These are phyloP conservation scores for Spinacia oleracea DNA, from an alignment of 179 eudicot genomes.

Conservation along the genomic window DNA sequence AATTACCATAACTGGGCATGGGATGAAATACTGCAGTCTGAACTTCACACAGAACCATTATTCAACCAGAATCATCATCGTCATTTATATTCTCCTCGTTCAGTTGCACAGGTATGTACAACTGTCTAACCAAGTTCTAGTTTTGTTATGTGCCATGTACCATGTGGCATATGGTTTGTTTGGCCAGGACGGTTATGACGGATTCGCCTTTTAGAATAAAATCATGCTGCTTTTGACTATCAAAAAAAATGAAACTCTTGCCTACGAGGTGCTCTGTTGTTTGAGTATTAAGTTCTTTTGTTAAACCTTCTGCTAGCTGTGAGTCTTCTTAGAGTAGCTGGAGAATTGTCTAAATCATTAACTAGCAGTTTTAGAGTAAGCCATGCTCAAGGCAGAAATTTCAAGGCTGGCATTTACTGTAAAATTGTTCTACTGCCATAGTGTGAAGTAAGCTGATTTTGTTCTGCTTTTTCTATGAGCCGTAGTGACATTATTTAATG, in stretches of 20 bases:
- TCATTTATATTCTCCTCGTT: constrained; percentile 30
- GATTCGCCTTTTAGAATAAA: neutral
- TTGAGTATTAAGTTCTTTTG: neutral
- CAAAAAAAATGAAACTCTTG: neutral
- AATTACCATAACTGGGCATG: constrained; percentile 25
- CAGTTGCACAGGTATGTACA: constrained; percentile 45
- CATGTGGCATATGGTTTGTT: neutral
- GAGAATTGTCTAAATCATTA: constrained; percentile 29
- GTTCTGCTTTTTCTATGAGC: neutral
- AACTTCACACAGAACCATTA: constrained; percentile 23
- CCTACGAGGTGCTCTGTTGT: neutral
- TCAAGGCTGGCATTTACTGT: neutral
- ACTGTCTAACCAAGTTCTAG: neutral
- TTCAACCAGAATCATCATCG: constrained; percentile 19
- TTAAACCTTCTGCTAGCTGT: neutral
- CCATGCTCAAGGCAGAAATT: constrained; percentile 19
- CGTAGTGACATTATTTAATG: neutral
- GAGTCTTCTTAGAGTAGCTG: constrained; percentile 23
- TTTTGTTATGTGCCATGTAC: neutral
- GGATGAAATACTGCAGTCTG: constrained; percentile 28
- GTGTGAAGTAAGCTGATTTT: neutral
- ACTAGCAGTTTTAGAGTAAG: constrained; percentile 40
- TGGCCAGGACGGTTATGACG: neutral
- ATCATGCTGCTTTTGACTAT: neutral
- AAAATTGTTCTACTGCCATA: neutral